Evolutionary conservation across 2,329 filamentous ascomycete genomes (phyloP).

Genomic region (Fusarium sp.): DNA sequence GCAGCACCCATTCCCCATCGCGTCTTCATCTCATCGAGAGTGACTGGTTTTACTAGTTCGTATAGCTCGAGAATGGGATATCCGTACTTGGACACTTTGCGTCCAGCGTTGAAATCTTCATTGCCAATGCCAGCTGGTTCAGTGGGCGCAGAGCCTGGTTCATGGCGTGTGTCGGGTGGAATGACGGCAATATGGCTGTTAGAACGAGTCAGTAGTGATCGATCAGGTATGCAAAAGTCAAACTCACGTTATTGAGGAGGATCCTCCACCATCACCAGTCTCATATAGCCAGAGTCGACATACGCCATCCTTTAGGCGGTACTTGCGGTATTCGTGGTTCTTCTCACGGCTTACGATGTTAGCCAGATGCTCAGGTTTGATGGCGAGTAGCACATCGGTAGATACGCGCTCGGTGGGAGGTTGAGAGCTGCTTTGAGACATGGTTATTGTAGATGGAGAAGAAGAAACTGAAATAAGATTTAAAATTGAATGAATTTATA

Average conservation of each 20-base stretch:
- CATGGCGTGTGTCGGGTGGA: constrained; percentile 8
- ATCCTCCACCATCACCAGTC: constrained; percentile 24
- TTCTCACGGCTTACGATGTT: constrained; percentile 43
- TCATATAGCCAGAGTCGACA: constrained; percentile 48
- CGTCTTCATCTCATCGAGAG: no score
- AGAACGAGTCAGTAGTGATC: not conserved
- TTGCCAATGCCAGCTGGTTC: constrained; percentile 48
- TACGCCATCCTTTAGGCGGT: constrained; percentile 41
- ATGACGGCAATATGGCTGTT: constrained; percentile 29
- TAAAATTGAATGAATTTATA: no score
- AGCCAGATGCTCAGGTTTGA: constrained; percentile 36
- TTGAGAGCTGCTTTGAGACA: no score
- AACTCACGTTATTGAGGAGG: constrained; percentile 44
- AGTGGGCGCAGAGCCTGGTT: constrained; percentile 35
- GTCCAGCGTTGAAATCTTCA: constrained; percentile 48
- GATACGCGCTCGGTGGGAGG: no score
- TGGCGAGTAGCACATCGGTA: constrained; percentile 43
- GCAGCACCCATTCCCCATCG: no score
- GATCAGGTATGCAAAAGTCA: no score
- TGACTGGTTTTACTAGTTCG: no score
- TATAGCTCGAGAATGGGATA: constrained; percentile 48
- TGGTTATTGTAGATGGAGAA: no score
- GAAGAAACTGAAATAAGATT: no score
- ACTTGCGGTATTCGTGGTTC: constrained; percentile 48
- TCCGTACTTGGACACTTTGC: constrained; percentile 45